Evolutionary conservation across 2,329 filamentous ascomycete genomes (phyloP), one percentile per base, ranked within the genome.

Genomic region (Fusarium nodosum): DNA sequence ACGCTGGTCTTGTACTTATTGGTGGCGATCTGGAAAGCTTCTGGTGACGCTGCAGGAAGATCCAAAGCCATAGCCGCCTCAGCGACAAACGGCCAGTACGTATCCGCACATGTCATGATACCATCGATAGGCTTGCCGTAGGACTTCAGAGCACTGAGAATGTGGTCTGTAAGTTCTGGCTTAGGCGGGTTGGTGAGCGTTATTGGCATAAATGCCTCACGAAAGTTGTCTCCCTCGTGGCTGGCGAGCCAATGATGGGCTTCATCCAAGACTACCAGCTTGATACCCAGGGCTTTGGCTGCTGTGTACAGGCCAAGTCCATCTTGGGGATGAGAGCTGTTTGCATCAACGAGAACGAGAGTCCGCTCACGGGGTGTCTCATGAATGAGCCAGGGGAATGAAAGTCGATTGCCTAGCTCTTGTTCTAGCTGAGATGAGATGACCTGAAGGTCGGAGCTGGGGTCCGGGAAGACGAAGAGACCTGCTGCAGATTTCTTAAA

Each of bases 41-140:
- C 47, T 30, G 56, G 56, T 24, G 47, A 42, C 9, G 56, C 56
- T 34, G 56, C 22, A 34, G 56, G 47, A n/a, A 58, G 56, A 22
- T 38, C 38, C 10, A 58, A 53, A 15, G 30, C 38, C n/a, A 58
- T 52, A 33, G 47, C 56, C 2, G 56, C 56, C 30, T 58, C 56
- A 31, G 56, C 56, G 22, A 58, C 56, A n/a, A 52, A 44, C 30
- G 56, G 56, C 47, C 56, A 58, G 46, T 58, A 58, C n/a, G 56
- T 58, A 16, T 58, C 47, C 16, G 47, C 56, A 13, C 28, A 44
- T 22, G 47, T 53, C 56, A 58, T 58, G 22, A 58, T 58, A 30
- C 56, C 56, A 34, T 58, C 56, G 1, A 58, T 18, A 44, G 46
- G 22, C 38, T 53, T 52, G 20, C 22, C 45, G 8, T 58, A 58